Conservation (phyloP, 345 rosid species). For the Boechera stricta region DNA sequence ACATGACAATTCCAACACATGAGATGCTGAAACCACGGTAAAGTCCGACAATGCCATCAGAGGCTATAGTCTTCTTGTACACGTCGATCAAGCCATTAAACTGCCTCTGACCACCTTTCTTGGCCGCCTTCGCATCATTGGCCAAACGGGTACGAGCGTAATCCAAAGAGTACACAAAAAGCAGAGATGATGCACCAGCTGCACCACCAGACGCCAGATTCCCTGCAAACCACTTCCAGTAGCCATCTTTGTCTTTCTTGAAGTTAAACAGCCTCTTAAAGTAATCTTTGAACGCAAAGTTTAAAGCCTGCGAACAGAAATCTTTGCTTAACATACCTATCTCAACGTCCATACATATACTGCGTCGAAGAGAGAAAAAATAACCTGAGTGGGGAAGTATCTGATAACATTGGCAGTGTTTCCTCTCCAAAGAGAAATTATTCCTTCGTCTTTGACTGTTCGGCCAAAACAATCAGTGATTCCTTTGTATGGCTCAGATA, state of each 20-base stretch:
- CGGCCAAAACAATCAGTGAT: slow-evolving; percentile 74
- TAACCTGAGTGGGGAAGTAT: slow-evolving; percentile 85
- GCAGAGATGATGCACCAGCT: slow-evolving; percentile 90
- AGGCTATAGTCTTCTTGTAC: slow-evolving; percentile 71
- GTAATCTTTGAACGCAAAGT: slow-evolving; percentile 93
- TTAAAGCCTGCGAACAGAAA: slow-evolving; percentile 56
- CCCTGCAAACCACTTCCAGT: slow-evolving; percentile 96
- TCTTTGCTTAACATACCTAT: not conserved
- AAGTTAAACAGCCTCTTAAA: slow-evolving; percentile 87
- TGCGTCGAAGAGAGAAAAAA: slow-evolving; percentile 34
- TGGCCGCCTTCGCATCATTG: slow-evolving; percentile 86
- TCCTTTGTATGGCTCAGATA: slow-evolving; percentile 85
- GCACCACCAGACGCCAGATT: slow-evolving; percentile 91
- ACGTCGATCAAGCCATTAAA: slow-evolving; percentile 82
- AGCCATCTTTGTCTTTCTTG: slow-evolving; percentile 90
- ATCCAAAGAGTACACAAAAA: slow-evolving; percentile 85
- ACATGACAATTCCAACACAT: slow-evolving; percentile 79
- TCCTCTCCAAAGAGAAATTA: slow-evolving; percentile 81
- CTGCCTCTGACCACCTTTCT: slow-evolving; percentile 90
- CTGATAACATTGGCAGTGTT: slow-evolving; percentile 91
- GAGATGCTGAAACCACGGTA: slow-evolving; percentile 93
- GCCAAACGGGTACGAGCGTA: slow-evolving; percentile 92
- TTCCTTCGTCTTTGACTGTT: slow-evolving; percentile 70
- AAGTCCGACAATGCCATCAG: slow-evolving; percentile 83
- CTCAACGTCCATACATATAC: slow-evolving; percentile 8